Evolutionary conservation across 1,139 yeast species (phyloP).

Genomic region (Fermentozyma sake): DNA sequence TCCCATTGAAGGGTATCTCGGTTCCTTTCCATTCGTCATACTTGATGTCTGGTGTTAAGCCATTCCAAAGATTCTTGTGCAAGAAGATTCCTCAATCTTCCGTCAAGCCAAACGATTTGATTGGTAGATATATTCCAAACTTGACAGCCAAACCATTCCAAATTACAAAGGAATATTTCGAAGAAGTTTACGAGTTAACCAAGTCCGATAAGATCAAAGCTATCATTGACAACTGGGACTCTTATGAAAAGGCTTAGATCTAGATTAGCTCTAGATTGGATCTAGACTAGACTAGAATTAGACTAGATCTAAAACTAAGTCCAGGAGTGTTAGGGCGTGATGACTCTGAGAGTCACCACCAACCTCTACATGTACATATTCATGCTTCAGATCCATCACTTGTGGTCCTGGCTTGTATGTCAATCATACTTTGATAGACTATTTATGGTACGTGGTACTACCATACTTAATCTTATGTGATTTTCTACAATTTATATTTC

Average conservation of each 20-base stretch:
- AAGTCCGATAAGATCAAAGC: constrained; percentile 86
- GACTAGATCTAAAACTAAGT: no score
- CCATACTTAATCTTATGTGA: constrained; percentile 3
- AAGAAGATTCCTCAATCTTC: constrained; percentile 95
- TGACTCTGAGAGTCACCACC: no score
- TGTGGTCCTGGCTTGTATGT: no score
- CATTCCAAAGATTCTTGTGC: constrained; percentile 94
- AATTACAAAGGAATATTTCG: constrained; percentile 92
- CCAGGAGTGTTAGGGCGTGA: no score
- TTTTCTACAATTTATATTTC: constrained; percentile 2
- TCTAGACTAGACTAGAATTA: no score
- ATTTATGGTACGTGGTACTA: constrained; percentile 11
- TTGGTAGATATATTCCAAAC: constrained; percentile 96
- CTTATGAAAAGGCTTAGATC: constrained; percentile 54
- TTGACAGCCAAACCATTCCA: constrained; percentile 97
- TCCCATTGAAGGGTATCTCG: constrained; percentile 95
- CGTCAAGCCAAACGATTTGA: constrained; percentile 88
- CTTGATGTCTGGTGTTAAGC: constrained; percentile 96
- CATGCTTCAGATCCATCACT: no score
- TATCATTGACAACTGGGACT: constrained; percentile 93
- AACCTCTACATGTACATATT: no score
- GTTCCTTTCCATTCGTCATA: constrained; percentile 99
- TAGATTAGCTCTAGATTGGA: no score
- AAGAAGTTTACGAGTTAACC: constrained; percentile 90
- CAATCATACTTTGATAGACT: constrained; percentile 1